Evolutionary conservation across 257 asterid genomes (phyloP).

Genomic region (Fraxinus excelsior): DNA sequence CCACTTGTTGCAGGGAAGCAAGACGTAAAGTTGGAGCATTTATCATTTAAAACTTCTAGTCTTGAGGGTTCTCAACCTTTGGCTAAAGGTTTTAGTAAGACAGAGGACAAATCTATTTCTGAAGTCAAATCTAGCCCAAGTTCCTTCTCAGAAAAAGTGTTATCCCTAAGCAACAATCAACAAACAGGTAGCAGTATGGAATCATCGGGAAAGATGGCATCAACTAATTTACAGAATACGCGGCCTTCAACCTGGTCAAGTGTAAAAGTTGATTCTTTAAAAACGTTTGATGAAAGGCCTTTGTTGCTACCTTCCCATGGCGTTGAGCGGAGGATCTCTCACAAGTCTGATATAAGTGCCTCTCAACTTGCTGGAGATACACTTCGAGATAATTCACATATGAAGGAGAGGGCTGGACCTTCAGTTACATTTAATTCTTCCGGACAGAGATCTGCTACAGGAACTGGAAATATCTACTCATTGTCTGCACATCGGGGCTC

Average conservation of each 20-base stretch:
- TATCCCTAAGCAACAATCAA: conserved; percentile 35
- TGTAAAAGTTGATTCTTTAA: neutral
- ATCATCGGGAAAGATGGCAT: conserved; percentile 34
- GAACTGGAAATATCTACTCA: conserved; percentile 40
- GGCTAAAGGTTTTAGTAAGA: conserved; percentile 13
- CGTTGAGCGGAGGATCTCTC: conserved; percentile 24
- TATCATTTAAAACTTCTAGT: conserved; percentile 24
- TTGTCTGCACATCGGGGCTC: conserved; percentile 37
- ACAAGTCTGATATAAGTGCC: conserved; percentile 35
- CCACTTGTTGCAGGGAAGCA: conserved; percentile 13
- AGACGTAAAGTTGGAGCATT: conserved; percentile 23
- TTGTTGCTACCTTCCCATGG: conserved; percentile 28
- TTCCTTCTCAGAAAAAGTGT: conserved; percentile 35
- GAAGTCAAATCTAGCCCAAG: conserved; percentile 44
- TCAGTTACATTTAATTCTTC: conserved; percentile 38
- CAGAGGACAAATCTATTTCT: conserved; percentile 33
- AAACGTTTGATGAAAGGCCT: conserved; percentile 28
- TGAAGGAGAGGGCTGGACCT: conserved; percentile 43
- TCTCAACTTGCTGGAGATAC: conserved; percentile 40
- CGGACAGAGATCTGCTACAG: conserved; percentile 36
- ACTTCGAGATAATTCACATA: conserved; percentile 35
- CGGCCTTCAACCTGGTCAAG: conserved; percentile 22
- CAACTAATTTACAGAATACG: conserved; percentile 28
- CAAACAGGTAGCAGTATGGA: conserved; percentile 34
- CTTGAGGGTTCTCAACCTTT: conserved; percentile 22